Base-by-base conservation (phyloP, 495 filamentous ascomycete species). In the Alectoria sarmentosa region DNA sequence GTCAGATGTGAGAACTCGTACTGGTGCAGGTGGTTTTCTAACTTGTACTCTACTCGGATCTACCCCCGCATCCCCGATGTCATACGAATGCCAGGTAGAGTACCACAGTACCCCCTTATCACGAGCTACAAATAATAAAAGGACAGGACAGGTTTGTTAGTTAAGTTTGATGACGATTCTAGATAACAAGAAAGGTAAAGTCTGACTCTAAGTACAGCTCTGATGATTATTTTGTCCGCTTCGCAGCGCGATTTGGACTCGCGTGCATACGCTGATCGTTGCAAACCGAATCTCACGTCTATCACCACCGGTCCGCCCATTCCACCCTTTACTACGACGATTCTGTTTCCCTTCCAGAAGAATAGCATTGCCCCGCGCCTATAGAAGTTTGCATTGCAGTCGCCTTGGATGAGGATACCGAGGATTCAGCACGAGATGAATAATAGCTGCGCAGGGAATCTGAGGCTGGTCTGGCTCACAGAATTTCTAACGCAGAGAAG, bases 61-160 rank as follows among this genome's bases (percentile, higher is more conserved):
- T 54, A 54, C 28, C 52, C 52, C 52, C 52, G 52, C 52, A 54
- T 57, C 48, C 49, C 41, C 62, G 39, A 44, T 44, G 39, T 44
- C n/a, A 60, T 30, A 14, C 37, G n/a, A 60, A 63, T 23, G 41
- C 19, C 4, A 41, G 37, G 37, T 38, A 38, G 5, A 41, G 13
- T 57, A 26, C 28, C 52, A 37, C 4, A 4, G 36, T 57, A 34
- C 28, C 62, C 15, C 30, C 62, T 64, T 64, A 64, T 64, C 62
- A 58, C 56, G 38, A 46, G 28, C 38, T 64, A 48, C 21, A 42
- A n/a, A n/a, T n/a, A n/a, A n/a, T n/a, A n/a, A 26, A 38, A 32
- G 56, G 1, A 42, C 36, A 48, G 15, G 42, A 39, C 19, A n/a
- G 23, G 56, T 34, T 23, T n/a, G n/a, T n/a, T 23, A n/a, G 23